Conservation (phyloP, 2,329 filamentous ascomycete species). For the Eutypella sp. region DNA sequence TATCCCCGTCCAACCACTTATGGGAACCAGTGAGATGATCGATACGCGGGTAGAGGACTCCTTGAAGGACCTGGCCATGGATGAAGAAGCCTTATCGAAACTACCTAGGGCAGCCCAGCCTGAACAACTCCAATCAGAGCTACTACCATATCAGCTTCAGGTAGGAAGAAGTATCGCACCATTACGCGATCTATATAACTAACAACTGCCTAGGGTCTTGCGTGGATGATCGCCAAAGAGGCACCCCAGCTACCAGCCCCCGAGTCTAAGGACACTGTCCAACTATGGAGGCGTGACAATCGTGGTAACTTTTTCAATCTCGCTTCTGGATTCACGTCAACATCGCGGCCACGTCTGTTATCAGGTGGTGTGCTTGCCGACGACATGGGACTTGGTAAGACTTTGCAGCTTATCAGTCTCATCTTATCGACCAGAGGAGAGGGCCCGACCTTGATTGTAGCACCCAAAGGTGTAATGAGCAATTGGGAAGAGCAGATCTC, state of each 20-base stretch:
- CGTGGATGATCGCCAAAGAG: conserved; percentile 78
- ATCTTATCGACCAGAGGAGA: conserved; percentile 51
- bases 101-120: conserved; percentile 73
- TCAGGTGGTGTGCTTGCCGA: conserved; percentile 84
- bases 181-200: conserved; percentile 4
- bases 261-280: conserved; percentile 58
- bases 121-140: conserved; percentile 53
- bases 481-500: conserved; percentile 82
- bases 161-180: conserved; percentile 23
- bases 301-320: conserved; percentile 55
- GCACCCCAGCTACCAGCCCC: conserved; percentile 57
- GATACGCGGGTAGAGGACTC: conserved; percentile 62
- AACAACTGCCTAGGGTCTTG: conserved; percentile 56
- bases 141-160: conserved; percentile 75
- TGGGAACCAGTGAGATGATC: conserved; percentile 61
- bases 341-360: conserved; percentile 55
- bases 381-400: conserved; percentile 92
- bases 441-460: conserved; percentile 71
- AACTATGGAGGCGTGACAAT: conserved; percentile 67
- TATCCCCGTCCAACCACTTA: conserved; percentile 56
- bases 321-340: conserved; percentile 64
- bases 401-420: conserved; percentile 76
- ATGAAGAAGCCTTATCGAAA: conserved; percentile 63
- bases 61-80: conserved; percentile 64
- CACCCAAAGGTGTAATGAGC: conserved; percentile 81